Percentiles rank a stretch among this genome's conserved stretches.
phyloP scores from a whole-genome alignment of 23 red algal genomes.

The Gracilaria gracilis region DNA sequence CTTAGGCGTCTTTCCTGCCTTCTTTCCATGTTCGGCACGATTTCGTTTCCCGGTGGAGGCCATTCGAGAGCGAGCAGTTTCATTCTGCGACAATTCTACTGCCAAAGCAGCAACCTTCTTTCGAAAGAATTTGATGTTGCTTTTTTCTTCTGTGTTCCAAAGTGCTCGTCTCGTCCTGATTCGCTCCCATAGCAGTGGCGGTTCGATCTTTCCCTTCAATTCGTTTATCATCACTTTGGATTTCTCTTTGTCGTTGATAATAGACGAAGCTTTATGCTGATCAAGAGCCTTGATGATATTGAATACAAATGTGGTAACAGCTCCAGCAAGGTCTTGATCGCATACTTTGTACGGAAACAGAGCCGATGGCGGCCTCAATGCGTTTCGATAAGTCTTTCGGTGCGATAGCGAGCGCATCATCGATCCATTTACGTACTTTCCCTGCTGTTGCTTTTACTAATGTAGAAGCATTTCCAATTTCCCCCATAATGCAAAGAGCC shows the following conservation, averaged over 20 bases:
- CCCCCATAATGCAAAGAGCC: too few species aligned
- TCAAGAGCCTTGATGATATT: too few species aligned
- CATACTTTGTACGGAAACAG: too few species aligned
- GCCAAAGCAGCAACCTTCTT: not conserved
- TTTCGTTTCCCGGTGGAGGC: not conserved
- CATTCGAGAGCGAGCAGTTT: not conserved
- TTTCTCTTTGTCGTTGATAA: too few species aligned
- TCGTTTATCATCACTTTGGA: too few species aligned
- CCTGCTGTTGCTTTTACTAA: conserved; percentile 16
- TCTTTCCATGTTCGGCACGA: too few species aligned
- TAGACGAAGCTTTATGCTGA: too few species aligned
- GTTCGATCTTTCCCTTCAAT: too few species aligned
- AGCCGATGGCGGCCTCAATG: not conserved
- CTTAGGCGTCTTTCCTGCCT: too few species aligned
- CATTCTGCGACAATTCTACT: not conserved
- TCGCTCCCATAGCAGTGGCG: not conserved
- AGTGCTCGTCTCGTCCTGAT: not conserved
- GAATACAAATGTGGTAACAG: too few species aligned
- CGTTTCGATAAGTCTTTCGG: conserved; percentile 15
- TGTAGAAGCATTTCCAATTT: too few species aligned
- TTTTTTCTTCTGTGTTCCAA: not conserved
- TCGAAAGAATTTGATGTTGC: conserved; percentile 14
- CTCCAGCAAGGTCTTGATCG: too few species aligned
- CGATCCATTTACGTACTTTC: conserved; percentile 6
- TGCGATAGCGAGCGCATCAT: not conserved